Percentiles rank a stretch among this genome's conserved stretches.
Evolutionary conservation across 768 basidiomycete genomes (phyloP).

Genomic region (Mycena capillaripes): DNA sequence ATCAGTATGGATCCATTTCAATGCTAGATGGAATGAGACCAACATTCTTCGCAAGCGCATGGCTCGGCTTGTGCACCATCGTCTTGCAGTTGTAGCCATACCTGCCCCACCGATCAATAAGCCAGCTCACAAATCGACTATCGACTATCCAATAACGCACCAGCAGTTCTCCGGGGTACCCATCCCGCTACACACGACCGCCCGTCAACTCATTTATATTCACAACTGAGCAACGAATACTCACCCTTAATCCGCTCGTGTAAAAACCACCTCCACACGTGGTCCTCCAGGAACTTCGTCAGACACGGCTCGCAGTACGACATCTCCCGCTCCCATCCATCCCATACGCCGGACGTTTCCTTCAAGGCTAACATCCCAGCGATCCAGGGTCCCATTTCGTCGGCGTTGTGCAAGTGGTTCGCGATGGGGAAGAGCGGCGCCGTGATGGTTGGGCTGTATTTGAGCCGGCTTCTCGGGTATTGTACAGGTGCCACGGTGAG

Average conservation of each 20-base stretch:
- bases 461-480: not conserved
- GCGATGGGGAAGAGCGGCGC: not conserved
- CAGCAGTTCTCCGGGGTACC: not conserved
- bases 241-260: not conserved
- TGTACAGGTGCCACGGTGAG: not conserved
- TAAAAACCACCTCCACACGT: slow-evolving; percentile 23
- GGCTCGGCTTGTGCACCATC: too few species aligned
- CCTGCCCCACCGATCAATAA: too few species aligned
- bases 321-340: not conserved
- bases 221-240: not conserved
- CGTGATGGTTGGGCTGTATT: not conserved
- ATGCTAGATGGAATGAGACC: too few species aligned
- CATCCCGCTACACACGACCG: not conserved
- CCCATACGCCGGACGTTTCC: not conserved
- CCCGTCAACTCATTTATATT: too few species aligned
- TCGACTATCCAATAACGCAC: too few species aligned
- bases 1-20: too few species aligned
- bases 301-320: slow-evolving; percentile 30
- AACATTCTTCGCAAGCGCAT: too few species aligned
- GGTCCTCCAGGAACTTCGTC: slow-evolving; percentile 19
- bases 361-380: not conserved
- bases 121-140: too few species aligned
- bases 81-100: too few species aligned
- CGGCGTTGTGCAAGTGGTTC: not conserved
- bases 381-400: not conserved